Conservation (phyloP, 1,284 basidiomycete genomes). For the Testicularia cyperi region DNA sequence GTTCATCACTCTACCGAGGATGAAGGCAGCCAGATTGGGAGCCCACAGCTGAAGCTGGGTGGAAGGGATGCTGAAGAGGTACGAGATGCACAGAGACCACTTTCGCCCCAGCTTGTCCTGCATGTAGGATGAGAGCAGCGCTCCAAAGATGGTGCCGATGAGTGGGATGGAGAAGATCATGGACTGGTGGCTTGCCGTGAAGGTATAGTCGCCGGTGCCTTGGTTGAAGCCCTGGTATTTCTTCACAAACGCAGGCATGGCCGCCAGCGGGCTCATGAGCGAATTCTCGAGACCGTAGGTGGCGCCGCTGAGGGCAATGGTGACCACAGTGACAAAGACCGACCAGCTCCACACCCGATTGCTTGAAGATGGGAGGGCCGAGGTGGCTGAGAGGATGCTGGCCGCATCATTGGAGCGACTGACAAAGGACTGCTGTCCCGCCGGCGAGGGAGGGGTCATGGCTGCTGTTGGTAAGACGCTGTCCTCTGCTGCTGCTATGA, state of each 20-base stretch:
- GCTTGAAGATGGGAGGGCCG: background rate
- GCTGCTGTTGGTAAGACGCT: background rate
- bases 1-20: slow-evolving; percentile 47
- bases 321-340: slow-evolving; percentile 32
- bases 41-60: slow-evolving; percentile 48
- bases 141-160: slow-evolving; percentile 44
- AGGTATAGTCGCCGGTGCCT: slow-evolving; percentile 32
- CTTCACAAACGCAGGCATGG: slow-evolving; percentile 42
- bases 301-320: slow-evolving; percentile 36
- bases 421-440: background rate
- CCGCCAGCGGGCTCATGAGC: slow-evolving; percentile 45
- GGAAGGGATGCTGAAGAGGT: slow-evolving; percentile 41
- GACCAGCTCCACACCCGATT: slow-evolving; percentile 19
- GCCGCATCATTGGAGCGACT: background rate
- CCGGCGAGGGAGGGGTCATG: background rate
- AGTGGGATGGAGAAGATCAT: slow-evolving; percentile 48
- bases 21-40: slow-evolving; percentile 44
- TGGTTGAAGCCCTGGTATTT: slow-evolving; percentile 42
- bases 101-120: slow-evolving; percentile 44
- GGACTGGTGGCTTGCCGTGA: slow-evolving; percentile 42
- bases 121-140: slow-evolving; percentile 29
- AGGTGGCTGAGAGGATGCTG: background rate
- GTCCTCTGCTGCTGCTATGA: no score
- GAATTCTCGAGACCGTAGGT: slow-evolving; percentile 44
- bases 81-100: slow-evolving; percentile 38